These are phyloP conservation scores for Cladophialophora bantiana DNA, from an alignment of 2,329 filamentous ascomycete species.

Conservation along the genomic window DNA sequence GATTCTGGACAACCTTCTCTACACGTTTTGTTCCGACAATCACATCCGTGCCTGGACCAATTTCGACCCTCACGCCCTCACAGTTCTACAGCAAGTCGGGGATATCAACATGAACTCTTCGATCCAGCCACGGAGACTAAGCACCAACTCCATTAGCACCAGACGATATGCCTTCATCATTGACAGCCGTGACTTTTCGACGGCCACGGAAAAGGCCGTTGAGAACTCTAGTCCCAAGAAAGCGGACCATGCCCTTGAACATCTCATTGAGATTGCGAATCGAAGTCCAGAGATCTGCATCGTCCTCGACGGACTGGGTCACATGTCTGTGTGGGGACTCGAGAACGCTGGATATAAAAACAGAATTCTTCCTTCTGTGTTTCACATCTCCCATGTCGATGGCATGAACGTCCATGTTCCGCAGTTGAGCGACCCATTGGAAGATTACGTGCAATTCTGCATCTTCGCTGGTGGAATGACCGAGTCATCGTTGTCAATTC, in stretches of 20 bases:
- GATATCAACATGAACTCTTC: conserved; percentile 77
- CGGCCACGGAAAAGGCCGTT: conserved; percentile 78
- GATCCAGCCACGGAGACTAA: conserved; percentile 64
- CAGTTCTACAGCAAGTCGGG: conserved; percentile 80
- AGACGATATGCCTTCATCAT: conserved; percentile 79
- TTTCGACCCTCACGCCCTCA: conserved; percentile 72
- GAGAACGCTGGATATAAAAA: conserved; percentile 81
- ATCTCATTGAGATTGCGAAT: conserved; percentile 85
- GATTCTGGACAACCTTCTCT: conserved; percentile 83
- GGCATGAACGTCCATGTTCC: conserved; percentile 56
- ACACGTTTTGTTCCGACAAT: conserved; percentile 84
- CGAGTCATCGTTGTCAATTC: conserved; percentile 71
- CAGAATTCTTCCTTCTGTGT: conserved; percentile 72
- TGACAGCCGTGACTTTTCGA: conserved; percentile 78
- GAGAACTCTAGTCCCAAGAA: conserved; percentile 66
- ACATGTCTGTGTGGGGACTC: conserved; percentile 90
- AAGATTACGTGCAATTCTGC: conserved; percentile 72
- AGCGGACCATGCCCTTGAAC: conserved; percentile 76
- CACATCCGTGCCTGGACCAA: conserved; percentile 83
- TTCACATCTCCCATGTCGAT: conserved; percentile 83
- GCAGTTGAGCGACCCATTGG: conserved; percentile 41
- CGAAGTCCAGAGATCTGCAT: conserved; percentile 86
- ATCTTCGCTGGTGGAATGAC: conserved; percentile 71
- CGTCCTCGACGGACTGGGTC: conserved; percentile 80
- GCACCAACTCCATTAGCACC: conserved; percentile 48